Conservation (phyloP, 768 basidiomycete genomes). For the Grammothele lineata region DNA sequence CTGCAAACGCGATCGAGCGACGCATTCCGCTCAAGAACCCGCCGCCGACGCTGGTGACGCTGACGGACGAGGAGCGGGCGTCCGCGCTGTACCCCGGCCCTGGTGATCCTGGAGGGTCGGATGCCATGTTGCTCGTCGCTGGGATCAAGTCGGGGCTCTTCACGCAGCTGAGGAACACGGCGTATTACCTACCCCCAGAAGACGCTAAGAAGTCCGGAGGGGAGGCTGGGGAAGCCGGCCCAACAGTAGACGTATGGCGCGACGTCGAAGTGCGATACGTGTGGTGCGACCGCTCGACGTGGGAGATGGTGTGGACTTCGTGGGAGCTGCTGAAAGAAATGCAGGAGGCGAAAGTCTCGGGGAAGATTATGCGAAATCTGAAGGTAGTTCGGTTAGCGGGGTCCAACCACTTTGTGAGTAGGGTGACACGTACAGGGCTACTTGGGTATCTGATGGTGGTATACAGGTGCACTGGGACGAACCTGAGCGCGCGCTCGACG, state of each 20-base stretch:
- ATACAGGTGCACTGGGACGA: too few species aligned
- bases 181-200: not conserved
- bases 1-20: conserved; percentile 6
- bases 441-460: not conserved
- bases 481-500: too few species aligned
- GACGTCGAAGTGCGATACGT: not conserved
- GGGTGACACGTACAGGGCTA: not conserved
- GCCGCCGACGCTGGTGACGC: conserved; percentile 7
- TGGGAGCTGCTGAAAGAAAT: not conserved
- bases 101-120: conserved; percentile 10
- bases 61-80: conserved; percentile 5
- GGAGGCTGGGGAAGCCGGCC: not conserved
- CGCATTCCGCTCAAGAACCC: conserved; percentile 3
- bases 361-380: not conserved
- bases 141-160: conserved; percentile 7
- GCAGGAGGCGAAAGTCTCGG: not conserved
- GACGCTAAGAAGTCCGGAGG: not conserved
- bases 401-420: conserved; percentile 3
- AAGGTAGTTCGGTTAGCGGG: not conserved
- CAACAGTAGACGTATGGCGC: not conserved
- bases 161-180: not conserved
- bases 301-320: not conserved
- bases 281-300: not conserved
- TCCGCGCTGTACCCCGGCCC: conserved; percentile 1
- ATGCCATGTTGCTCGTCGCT: conserved; percentile 1